Conservation (phyloP, 768 basidiomycete species). For the Boletellus sp. region DNA sequence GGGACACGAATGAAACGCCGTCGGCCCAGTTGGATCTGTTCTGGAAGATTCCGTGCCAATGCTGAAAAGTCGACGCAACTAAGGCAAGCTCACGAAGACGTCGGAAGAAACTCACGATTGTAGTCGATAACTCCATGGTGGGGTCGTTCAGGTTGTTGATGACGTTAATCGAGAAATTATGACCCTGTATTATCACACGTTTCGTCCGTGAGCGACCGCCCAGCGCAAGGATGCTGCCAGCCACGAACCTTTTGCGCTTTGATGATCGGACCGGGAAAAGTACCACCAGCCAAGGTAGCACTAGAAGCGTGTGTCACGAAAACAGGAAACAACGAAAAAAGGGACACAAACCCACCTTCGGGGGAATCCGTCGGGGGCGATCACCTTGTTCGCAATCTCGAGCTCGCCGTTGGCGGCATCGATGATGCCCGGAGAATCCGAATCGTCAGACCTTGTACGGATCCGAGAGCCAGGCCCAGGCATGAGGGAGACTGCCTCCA, state of each 20-base stretch:
- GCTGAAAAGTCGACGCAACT: constrained; percentile 13
- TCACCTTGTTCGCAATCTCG: constrained; percentile 38
- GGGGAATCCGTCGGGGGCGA: constrained; percentile 49
- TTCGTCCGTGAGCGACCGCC: neutral
- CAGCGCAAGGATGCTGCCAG: neutral
- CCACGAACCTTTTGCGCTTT: constrained; percentile 36
- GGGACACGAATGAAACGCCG: constrained; percentile 41
- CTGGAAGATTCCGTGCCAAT: constrained; percentile 36
- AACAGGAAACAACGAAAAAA: neutral
- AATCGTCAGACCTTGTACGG: neutral
- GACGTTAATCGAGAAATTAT: constrained; percentile 36
- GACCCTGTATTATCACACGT: constrained; percentile 26
- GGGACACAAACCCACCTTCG: constrained; percentile 32
- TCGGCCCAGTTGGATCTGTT: constrained; percentile 34
- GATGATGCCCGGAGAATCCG: constrained; percentile 11
- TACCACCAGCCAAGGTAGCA: constrained; percentile 43
- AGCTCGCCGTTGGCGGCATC: constrained; percentile 32
- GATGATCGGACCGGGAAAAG: constrained; percentile 49
- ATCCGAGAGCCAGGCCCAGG: constrained; percentile 3
- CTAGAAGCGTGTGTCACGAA: constrained; percentile 18
- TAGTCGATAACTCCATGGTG: constrained; percentile 34
- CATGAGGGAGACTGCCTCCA: constrained; percentile 18
- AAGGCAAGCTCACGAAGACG: neutral
- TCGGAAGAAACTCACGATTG: constrained; percentile 30
- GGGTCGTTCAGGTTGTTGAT: constrained; percentile 31